Base-by-base conservation (phyloP, 345 rosid genomes). In the Eutrema japonicum region DNA sequence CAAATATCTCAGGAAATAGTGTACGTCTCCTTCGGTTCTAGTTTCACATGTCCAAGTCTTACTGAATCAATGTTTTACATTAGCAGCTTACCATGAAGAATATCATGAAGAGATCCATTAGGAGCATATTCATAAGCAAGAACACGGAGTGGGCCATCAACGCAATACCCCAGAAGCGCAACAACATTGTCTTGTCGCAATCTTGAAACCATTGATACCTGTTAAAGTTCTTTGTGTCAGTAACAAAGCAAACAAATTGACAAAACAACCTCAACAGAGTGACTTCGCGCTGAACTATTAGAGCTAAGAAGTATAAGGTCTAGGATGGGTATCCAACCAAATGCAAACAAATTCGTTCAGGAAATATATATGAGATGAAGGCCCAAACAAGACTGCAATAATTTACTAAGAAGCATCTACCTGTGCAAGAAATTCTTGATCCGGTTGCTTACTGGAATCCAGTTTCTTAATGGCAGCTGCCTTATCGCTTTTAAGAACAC, bases 161-260 rank as follows among this genome's bases (percentile, higher is more conserved):
- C 85, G 74, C 88, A 87, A 75, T 92, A 92, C 33, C 96, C 98
- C 38, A 92, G 77, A 78, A 92, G 88, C 40, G 84, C 89, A 27
- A 89, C 89, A 67, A 92, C 87, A 84, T 89, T 86, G 41, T 85
- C 98, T 64, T 92, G 88, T 72, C 84, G 85, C 80, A 92, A 83
- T 80, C 94, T 84, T n/a, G 96, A 92, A 55, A 88, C 96, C 96
- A 89, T 92, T 11, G 96, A 89, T 27, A 92, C 92, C 98, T 92
- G 84, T 49, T 36, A 42, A 50, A 12, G 26, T 10, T 40, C 0
- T 36, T 36, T 6, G 51, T 13, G 51, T 71, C 46, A 56, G 33
- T 22, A 16, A 38, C 63, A 56, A 58, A 70, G 27, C 42, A 57
- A 3, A 3, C 5, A 22, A 29, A 0, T 22, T 7, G 13, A 59